Evolutionary conservation across 73 alveolate genomes (phyloP).

Genomic region (Tetrahymena malaccensis): DNA sequence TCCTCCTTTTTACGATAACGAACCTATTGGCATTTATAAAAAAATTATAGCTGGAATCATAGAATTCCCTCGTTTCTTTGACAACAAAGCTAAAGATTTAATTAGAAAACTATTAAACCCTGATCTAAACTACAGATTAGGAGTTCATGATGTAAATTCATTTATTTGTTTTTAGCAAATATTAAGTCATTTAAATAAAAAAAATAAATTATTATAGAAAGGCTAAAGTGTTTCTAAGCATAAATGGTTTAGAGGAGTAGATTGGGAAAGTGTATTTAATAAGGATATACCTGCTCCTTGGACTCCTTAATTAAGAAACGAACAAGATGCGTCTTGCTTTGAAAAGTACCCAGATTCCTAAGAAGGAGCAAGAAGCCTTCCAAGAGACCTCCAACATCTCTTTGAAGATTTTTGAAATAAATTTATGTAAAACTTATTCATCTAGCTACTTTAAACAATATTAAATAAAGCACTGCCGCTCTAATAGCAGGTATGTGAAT

Average conservation of each 20-base stretch:
- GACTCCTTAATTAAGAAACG: conserved; percentile 62
- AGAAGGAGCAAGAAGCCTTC: conserved; percentile 40
- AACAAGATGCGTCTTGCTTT: conserved; percentile 66
- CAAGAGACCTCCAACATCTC: conserved; percentile 34
- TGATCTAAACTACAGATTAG: conserved; percentile 18
- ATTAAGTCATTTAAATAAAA: neutral
- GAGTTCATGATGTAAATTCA: conserved; percentile 36
- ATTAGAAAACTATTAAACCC: conserved; percentile 53
- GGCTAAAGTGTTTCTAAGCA: conserved; percentile 60
- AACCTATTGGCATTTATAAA: conserved; percentile 71
- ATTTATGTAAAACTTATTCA: neutral
- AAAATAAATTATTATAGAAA: conserved; percentile 8
- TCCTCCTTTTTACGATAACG: conserved; percentile 77
- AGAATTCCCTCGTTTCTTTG: conserved; percentile 69
- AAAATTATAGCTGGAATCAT: conserved; percentile 70
- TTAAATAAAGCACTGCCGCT: neutral
- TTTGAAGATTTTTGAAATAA: conserved; percentile 43
- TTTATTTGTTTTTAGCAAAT: no score
- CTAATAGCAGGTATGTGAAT: no score
- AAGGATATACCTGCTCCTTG: conserved; percentile 84
- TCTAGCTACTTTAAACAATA: neutral
- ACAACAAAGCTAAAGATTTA: conserved; percentile 53
- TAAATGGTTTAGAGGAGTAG: conserved; percentile 79
- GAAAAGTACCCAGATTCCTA: conserved; percentile 70
- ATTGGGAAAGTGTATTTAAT: conserved; percentile 52